phyloP scores from a whole-genome alignment of 257 asterid genomes.

The Eustoma russellianum region DNA sequence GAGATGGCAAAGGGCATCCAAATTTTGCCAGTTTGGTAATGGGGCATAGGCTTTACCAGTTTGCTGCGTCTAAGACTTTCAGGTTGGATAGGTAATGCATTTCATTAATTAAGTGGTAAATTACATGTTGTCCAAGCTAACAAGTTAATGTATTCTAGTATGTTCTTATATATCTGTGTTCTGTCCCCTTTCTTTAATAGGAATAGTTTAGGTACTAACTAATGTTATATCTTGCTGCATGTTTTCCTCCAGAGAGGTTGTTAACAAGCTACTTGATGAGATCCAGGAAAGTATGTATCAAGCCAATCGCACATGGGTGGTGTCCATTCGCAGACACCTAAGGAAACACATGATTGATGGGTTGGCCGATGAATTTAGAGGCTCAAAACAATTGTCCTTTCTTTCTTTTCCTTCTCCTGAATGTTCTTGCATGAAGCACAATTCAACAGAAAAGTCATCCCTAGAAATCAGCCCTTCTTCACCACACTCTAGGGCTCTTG shows the following conservation, averaged over 20 bases:
- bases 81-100: constrained; percentile 58
- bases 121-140: too few relatives aligned
- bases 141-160: too few relatives aligned
- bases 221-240: neutral
- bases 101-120: too few relatives aligned
- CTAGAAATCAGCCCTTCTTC: constrained; percentile 30
- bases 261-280: constrained; percentile 51
- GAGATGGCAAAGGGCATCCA: constrained; percentile 89
- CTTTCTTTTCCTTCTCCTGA: constrained; percentile 82
- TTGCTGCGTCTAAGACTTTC: constrained; percentile 60
- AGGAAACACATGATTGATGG: constrained; percentile 49
- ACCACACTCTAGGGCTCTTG: constrained; percentile 20
- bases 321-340: constrained; percentile 49
- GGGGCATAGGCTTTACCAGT: constrained; percentile 81
- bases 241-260: constrained; percentile 40
- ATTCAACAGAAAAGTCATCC: constrained; percentile 15
- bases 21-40: constrained; percentile 83
- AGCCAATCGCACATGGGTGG: constrained; percentile 74
- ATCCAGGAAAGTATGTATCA: constrained; percentile 61
- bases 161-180: too few relatives aligned
- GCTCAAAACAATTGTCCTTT: constrained; percentile 47
- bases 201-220: too few relatives aligned
- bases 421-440: constrained; percentile 52
- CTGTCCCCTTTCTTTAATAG: too few relatives aligned
- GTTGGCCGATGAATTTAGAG: constrained; percentile 31